These are phyloP conservation scores for Nigrospora oryzae DNA, from an alignment of 2,329 filamentous ascomycete genomes.

Conservation along the genomic window DNA sequence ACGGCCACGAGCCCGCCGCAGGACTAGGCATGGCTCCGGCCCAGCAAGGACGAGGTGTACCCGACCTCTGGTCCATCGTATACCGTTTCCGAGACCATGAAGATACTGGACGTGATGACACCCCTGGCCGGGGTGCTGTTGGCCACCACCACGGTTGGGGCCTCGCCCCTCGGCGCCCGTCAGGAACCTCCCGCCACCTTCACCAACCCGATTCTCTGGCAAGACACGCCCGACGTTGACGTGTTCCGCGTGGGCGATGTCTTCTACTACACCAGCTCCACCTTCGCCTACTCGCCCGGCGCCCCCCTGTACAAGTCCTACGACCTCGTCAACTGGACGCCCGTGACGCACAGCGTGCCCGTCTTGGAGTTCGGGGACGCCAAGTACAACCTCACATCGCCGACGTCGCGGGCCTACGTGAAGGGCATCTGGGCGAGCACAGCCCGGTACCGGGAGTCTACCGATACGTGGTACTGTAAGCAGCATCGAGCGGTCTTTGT, in stretches of 20 bases:
- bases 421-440: constrained; percentile 15
- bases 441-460: constrained; percentile 11
- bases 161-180: too few species aligned
- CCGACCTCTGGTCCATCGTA: too few species aligned
- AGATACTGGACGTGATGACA: too few species aligned
- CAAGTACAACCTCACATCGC: constrained; percentile 6
- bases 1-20: too few species aligned
- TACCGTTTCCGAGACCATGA: too few species aligned
- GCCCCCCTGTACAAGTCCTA: constrained; percentile 39
- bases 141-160: too few species aligned
- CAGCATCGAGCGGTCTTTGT: too few species aligned
- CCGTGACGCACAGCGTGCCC: constrained; percentile 25
- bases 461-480: constrained; percentile 11
- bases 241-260: constrained; percentile 27
- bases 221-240: constrained; percentile 42
- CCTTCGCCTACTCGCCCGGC: constrained; percentile 39
- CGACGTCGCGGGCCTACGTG: constrained; percentile 9
- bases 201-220: constrained; percentile 39
- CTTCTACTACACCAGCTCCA: constrained; percentile 41
- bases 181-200: constrained; percentile 12
- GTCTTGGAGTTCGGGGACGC: constrained; percentile 7
- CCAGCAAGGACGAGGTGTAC: too few species aligned
- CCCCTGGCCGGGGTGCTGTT: too few species aligned
- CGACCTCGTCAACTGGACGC: constrained; percentile 38
- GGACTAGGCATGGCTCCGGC: too few species aligned